Evolutionary conservation across 1,139 yeast species (phyloP), one percentile per base, ranked within the genome.

Genomic region (Pichia inconspicua): DNA sequence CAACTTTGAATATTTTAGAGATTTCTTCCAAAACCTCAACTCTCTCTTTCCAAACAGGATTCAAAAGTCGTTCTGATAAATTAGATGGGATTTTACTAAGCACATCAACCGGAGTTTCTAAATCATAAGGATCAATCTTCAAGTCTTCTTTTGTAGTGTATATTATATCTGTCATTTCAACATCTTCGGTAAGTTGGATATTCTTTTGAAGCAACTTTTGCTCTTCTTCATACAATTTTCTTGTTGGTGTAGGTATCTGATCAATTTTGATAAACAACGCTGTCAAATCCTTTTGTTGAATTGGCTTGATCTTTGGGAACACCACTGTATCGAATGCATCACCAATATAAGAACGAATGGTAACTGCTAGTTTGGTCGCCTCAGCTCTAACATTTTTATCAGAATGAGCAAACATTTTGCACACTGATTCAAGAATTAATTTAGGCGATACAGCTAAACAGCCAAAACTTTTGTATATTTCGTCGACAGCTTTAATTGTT

Each of bases 31-130:
- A 70, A 0, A 77, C 89, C 55, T 86, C 97, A 50, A 86, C 89
- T 55, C 98, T 75, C 49, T 89, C 97, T 62, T 90, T 89, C 98
- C 98, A 92, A 58, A 84, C 81, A 0, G 82, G 55, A 0, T 90
- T 82, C 1, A 73, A 63, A 31, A 88, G 67, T 54, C 80, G 70
- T 2, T 72, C 60, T 22, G 74, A 63, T 50, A 89, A 75, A 57
- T 82, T 81, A 5, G 67, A 59, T 0, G 97, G 96, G 1, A 90
- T 59, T 54, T 80, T 80, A 28, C 76, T 66, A 42, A 84, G 64
- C 0, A 90, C 81, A 35, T 81, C 84, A 4, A 80, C 77, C 1
- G 82, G 75, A 10, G 74, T 79, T 36, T 74, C 70, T 50, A 79
- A 58, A 48, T 78, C 82, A 59, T 72, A 74, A 0, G 84, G 78